Conservation (phyloP, 495 filamentous ascomycete species). For the Xylaria curta region DNA sequence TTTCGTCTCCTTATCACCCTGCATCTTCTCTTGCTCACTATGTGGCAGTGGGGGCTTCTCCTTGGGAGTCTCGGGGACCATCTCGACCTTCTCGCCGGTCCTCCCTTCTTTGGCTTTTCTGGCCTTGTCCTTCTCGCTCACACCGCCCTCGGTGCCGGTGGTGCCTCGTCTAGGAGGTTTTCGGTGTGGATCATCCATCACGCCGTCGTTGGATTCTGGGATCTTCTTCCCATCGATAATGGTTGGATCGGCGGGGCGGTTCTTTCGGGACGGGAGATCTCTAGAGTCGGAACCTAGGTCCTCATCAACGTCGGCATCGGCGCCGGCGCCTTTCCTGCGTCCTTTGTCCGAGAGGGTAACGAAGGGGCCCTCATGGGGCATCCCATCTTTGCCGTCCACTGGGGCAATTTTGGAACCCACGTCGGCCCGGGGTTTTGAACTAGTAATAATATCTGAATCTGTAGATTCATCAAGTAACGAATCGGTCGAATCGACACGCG, state of each 20-base stretch:
- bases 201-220: constrained; percentile 80
- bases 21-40: constrained; percentile 69
- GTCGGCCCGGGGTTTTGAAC: constrained; percentile 44
- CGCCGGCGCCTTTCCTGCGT: constrained; percentile 37
- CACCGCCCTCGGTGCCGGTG: constrained; percentile 84
- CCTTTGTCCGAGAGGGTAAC: constrained; percentile 68
- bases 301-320: constrained; percentile 28
- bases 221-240: constrained; percentile 70
- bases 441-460: constrained; percentile 37
- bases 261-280: constrained; percentile 54
- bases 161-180: constrained; percentile 79
- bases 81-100: constrained; percentile 67
- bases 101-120: constrained; percentile 64
- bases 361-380: constrained; percentile 90
- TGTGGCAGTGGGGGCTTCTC: constrained; percentile 83
- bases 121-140: constrained; percentile 81
- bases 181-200: constrained; percentile 87
- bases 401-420: constrained; percentile 85
- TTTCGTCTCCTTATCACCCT: constrained; percentile 47
- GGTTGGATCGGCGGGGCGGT: constrained; percentile 53
- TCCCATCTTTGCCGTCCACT: constrained; percentile 94
- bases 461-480: constrained; percentile 30
- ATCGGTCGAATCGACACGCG: constrained; percentile 12
- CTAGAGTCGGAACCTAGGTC: constrained; percentile 48
- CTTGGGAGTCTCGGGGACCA: constrained; percentile 81